Percentiles rank a stretch among this genome's conserved stretches.
phyloP scores from a whole-genome alignment of 768 basidiomycete genomes.

The Harrya chromipes region DNA sequence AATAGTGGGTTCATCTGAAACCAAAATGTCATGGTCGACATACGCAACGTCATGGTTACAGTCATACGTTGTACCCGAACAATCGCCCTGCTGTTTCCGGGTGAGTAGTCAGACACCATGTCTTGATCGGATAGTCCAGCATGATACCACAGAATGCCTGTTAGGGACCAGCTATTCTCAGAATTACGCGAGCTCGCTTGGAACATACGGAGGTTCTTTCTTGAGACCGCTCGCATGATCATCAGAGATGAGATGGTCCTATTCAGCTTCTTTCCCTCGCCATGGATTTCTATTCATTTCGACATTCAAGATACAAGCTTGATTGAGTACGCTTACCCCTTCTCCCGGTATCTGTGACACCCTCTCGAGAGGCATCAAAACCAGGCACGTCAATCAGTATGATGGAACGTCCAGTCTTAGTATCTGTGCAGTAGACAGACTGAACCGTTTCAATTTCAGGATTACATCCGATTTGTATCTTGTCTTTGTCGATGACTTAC shows the following conservation, averaged over 20 bases:
- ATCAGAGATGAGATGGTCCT: constrained; percentile 45
- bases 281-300: neutral
- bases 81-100: too few species aligned
- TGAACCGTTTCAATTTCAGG: constrained; percentile 4
- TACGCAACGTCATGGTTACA: too few species aligned
- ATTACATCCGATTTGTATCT: constrained; percentile 5
- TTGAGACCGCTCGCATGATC: constrained; percentile 39
- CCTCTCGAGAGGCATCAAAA: constrained; percentile 10
- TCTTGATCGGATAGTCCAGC: too few species aligned
- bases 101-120: too few species aligned
- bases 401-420: neutral
- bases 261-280: constrained; percentile 26
- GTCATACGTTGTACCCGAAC: too few species aligned
- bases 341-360: constrained; percentile 1
- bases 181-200: too few species aligned
- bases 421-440: neutral
- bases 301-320: neutral
- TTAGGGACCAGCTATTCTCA: too few species aligned
- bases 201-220: constrained; percentile 43
- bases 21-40: too few species aligned
- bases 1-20: too few species aligned
- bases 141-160: too few species aligned
- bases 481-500: constrained; percentile 3
- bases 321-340: neutral
- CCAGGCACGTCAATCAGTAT: constrained; percentile 18